phyloP scores from a whole-genome alignment of 805 yeast species.

The Priceomyces fermenticarens region DNA sequence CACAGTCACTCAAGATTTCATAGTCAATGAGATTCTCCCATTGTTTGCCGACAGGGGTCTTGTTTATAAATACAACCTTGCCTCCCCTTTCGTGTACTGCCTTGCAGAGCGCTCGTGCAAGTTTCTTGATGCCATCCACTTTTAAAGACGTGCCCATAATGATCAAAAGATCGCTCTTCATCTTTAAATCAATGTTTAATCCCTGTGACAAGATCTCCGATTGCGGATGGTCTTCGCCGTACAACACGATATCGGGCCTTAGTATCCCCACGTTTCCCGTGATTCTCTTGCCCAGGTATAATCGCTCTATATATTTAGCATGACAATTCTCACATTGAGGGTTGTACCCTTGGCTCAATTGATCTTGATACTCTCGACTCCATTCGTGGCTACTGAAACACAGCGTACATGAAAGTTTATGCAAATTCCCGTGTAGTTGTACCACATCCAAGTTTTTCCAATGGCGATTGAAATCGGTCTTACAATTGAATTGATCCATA shows the following conservation, averaged over 20 bases:
- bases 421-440: constrained; percentile 88
- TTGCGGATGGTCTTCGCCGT: constrained; percentile 92
- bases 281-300: constrained; percentile 67
- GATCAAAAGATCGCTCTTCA: constrained; percentile 74
- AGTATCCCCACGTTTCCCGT: constrained; percentile 71
- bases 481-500: constrained; percentile 23
- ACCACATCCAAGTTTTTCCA: constrained; percentile 76
- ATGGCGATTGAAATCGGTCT: constrained; percentile 27
- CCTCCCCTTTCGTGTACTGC: constrained; percentile 80
- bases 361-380: constrained; percentile 49
- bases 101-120: constrained; percentile 67
- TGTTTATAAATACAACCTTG: constrained; percentile 71
- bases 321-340: constrained; percentile 79
- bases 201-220: constrained; percentile 77
- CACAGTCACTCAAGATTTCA: constrained; percentile 79
- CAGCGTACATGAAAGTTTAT: constrained; percentile 68
- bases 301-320: constrained; percentile 52
- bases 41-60: constrained; percentile 54
- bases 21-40: constrained; percentile 79
- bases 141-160: constrained; percentile 91
- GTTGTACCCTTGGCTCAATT: constrained; percentile 57
- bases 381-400: constrained; percentile 63
- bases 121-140: constrained; percentile 82
- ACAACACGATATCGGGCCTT: constrained; percentile 86
- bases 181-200: constrained; percentile 58